Percentiles rank a stretch among this genome's conserved stretches.
phyloP scores from a whole-genome alignment of 768 basidiomycete species.

The Pleurotus eryngii region DNA sequence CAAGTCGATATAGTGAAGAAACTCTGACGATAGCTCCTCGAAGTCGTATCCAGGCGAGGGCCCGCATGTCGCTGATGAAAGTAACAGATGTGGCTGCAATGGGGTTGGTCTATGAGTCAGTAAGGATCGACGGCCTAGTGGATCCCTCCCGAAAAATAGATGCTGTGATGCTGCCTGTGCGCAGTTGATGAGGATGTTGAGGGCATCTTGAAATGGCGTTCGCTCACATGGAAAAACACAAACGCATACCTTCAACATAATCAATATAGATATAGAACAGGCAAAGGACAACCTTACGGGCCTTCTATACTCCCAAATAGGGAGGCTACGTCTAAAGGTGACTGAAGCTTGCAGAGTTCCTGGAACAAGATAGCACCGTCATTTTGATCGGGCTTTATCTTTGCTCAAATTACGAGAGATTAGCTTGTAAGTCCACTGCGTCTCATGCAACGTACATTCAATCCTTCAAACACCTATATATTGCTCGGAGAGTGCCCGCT shows the following conservation, averaged over 20 bases:
- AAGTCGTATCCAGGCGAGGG: conserved; percentile 41
- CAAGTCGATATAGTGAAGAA: conserved; percentile 55
- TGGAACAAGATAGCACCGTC: conserved; percentile 60
- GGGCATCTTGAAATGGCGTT: background rate
- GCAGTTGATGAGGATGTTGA: background rate
- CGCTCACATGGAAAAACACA: conserved; percentile 68
- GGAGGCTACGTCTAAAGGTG: conserved; percentile 40
- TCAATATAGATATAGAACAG: background rate
- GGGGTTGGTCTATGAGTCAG: conserved; percentile 60
- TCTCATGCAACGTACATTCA: conserved; percentile 47
- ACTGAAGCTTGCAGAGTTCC: conserved; percentile 25
- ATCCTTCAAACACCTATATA: conserved; percentile 66
- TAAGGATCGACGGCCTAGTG: conserved; percentile 83
- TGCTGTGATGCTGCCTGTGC: conserved; percentile 37
- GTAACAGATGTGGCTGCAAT: conserved; percentile 48
- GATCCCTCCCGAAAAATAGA: conserved; percentile 78
- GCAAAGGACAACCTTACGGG: conserved; percentile 52
- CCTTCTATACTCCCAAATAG: conserved; percentile 70
- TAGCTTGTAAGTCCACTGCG: background rate
- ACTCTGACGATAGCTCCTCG: conserved; percentile 59
- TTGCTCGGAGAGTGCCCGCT: background rate
- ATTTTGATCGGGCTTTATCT: conserved; percentile 65
- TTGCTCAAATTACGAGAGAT: background rate
- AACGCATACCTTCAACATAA: conserved; percentile 63
- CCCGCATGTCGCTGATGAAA: conserved; percentile 66